phyloP scores from a whole-genome alignment of 1,139 yeast species.

The Saccharomyces uvarum region DNA sequence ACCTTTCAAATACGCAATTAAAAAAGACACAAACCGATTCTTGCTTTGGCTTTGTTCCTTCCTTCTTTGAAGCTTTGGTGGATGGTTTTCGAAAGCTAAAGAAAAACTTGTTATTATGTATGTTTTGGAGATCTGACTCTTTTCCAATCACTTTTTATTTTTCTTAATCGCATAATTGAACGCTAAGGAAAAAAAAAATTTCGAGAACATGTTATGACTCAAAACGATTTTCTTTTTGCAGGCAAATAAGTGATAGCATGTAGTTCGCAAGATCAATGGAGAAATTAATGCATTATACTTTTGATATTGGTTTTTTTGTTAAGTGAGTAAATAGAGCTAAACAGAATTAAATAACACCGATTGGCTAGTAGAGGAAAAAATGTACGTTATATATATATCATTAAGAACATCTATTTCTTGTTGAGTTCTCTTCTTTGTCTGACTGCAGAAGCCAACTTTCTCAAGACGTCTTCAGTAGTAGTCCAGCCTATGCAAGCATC shows the following conservation, averaged over 20 bases:
- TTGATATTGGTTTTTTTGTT: neutral
- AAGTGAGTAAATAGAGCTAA: neutral
- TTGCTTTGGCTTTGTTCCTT: neutral
- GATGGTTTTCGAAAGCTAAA: neutral
- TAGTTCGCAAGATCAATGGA: neutral
- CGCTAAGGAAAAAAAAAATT: neutral
- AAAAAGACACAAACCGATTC: neutral
- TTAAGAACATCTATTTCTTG: slow-evolving; percentile 11
- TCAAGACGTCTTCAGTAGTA: slow-evolving; percentile 72
- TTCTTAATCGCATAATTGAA: neutral
- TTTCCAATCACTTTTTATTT: neutral
- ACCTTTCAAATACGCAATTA: neutral
- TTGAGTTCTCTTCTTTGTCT: slow-evolving; percentile 56
- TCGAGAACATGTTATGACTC: neutral
- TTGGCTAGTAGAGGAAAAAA: neutral
- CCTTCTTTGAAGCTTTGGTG: neutral
- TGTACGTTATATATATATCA: neutral
- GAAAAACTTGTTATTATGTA: neutral
- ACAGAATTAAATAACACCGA: neutral
- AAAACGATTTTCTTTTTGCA: neutral
- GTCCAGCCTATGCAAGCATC: slow-evolving; percentile 97
- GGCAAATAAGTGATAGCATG: neutral
- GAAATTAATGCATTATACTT: neutral
- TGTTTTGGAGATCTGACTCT: neutral
- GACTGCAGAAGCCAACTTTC: slow-evolving; percentile 73